A percentile compares a stretch with the other conserved stretches of the same genome.
Conservation (phyloP, 2,329 filamentous ascomycete species). For the Chaetomium sp. region DNA sequence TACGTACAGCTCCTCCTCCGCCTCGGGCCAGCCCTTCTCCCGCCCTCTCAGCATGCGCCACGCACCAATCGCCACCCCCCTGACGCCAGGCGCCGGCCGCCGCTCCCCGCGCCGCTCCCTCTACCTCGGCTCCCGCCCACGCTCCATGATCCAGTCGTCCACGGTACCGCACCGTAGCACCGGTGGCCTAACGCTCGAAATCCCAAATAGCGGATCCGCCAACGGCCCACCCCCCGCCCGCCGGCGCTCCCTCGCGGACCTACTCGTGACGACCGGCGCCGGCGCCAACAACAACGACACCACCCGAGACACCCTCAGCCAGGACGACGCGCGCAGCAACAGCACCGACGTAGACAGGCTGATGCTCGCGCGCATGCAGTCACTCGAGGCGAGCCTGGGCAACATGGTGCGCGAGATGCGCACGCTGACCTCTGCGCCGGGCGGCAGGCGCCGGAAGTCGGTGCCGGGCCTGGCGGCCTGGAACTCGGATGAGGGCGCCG, state of each 20-base stretch:
- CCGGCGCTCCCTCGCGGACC: constrained; percentile 65
- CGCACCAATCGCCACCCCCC: constrained; percentile 44
- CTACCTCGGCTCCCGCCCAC: constrained; percentile 53
- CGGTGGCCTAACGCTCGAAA: constrained; percentile 52
- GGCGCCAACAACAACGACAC: constrained; percentile 57
- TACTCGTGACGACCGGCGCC: constrained; percentile 38
- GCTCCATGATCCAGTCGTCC: constrained; percentile 57
- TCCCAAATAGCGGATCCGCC: constrained; percentile 39
- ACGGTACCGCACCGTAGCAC: constrained; percentile 48
- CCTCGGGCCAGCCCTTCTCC: constrained; percentile 44
- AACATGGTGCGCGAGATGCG: constrained; percentile 84
- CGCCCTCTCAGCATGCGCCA: constrained; percentile 45
- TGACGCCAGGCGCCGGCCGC: constrained; percentile 38
- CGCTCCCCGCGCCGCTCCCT: constrained; percentile 53
- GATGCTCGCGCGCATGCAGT: constrained; percentile 88
- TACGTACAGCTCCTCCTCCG: constrained; percentile 46
- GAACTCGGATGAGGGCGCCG: constrained; percentile 47
- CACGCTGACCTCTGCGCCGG: constrained; percentile 44
- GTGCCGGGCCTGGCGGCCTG: constrained; percentile 50
- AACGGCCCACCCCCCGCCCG: constrained; percentile 40
- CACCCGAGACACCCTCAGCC: constrained; percentile 32
- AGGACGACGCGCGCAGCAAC: neutral
- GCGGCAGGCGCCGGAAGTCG: constrained; percentile 40
- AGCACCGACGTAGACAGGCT: constrained; percentile 71
- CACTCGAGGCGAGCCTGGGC: constrained; percentile 84